Base-by-base conservation (phyloP, 1,284 basidiomycete species). In the Fomes fomentarius region DNA sequence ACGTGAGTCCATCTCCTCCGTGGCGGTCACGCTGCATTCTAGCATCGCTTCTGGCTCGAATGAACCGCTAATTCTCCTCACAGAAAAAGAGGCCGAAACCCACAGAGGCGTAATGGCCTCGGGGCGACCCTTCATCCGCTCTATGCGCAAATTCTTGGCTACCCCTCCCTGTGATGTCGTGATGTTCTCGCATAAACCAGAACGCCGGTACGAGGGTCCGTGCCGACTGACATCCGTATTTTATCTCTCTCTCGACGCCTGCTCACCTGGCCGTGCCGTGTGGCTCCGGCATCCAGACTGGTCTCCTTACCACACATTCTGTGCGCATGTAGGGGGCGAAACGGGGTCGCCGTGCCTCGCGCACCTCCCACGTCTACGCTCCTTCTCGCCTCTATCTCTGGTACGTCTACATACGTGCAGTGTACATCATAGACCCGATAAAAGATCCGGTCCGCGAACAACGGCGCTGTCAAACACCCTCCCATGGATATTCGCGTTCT, bases 1-100 rank as follows among this genome's bases (percentile, higher is more conserved):
- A 91, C 71, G 89, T 91, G 68, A 69, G 82, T 75, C 10, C 39
- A 14, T 41, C 47, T 28, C 39, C 30, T 22, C 8, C 6, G 10
- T 22, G 5, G 44, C 19, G 17, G 22, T 4, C 15, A 19, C 15
- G 15, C 28, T n/a, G 3, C 31, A 19, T 8, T 26, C 30, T 8
- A n/a, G 11, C 33, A 8, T 21, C n/a, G 19, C 8, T n/a, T 25
- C 42, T 21, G 12, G 21, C n/a, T 8, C 26, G 38, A 50, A 35
- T 41, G 6, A 21, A 25, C 49, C 43, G 53, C 42, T 52, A 34
- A 54, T 22, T 4, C 35, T 25, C 22, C 19, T 19, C 28, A 14
- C 48, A 67, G 66, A 69, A 66, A 61, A 66, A 66, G 63, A 66
- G 60, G 58, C 48, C 64, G 5, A 68, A 65, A 57, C 47, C 65